Evolutionary conservation across 2,329 filamentous ascomycete genomes (phyloP), one percentile per base, ranked within the genome.

Genomic region (Hymenoscyphus fructigenus): DNA sequence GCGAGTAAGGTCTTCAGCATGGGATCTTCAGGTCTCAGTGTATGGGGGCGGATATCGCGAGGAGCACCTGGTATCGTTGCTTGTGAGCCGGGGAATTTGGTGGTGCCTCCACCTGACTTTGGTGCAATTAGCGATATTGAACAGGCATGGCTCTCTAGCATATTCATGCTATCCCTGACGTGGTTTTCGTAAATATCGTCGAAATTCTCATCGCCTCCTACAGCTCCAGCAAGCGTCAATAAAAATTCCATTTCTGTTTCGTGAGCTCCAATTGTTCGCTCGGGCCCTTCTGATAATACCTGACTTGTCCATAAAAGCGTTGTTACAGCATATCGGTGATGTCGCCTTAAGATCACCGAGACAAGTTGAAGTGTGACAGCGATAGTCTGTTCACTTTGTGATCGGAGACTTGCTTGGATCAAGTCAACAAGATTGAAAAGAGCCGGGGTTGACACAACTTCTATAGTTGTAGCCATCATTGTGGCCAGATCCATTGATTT

Each of bases 361-460:
- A 96, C 85, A 6, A 99, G 83, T 70, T 94, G 93, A 57, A 99
- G 82, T 0, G 94, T 96, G 12, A 96, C 92, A 68, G 92, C 88
- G 17, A 97, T 90, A 0, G 95, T 98, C 75, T 97, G 93, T 61
- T 91, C 85, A 72, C 95, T 97, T 56, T 85, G 84, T 0, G 95
- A 98, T 65, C 88, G 85, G 29, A 97, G 81, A 73, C 93, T 96
- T 41, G 93, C 91, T 2, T 96, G 83, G 34, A 97, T 89, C 14
- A 99, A 84, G 78, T 99, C 95, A 28, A 96, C 91, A 10, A 99
- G 81, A 74, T 96, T 98, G 81, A 97, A 99, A 0, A 99, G 82
- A 15, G 92, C 85, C 0, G 95, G 95, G 1, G 93, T 95, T 29
- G 84, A 84, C 10, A 91, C 85, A 15, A 86, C 82, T 63, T 95